Evolutionary conservation across 805 yeast species (phyloP).

Genomic region (Wickerhamiella vanderwaltii): DNA sequence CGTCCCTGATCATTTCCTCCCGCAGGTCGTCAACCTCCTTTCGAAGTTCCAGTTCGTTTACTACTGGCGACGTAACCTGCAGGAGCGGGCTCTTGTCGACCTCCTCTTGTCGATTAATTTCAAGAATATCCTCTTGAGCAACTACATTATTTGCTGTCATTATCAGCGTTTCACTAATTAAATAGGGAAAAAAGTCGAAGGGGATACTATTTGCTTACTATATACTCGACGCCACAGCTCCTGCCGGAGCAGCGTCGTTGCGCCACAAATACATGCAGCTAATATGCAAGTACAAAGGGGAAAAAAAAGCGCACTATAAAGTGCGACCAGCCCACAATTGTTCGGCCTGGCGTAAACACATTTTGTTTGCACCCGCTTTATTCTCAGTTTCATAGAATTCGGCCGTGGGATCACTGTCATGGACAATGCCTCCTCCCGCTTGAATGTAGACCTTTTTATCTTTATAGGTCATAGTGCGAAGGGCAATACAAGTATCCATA

Average conservation of each 20-base stretch:
- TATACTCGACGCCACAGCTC: no score
- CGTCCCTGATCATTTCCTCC: no score
- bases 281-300: no score
- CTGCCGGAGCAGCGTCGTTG: no score
- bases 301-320: no score
- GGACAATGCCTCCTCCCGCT: constrained; percentile 98
- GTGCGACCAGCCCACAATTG: constrained; percentile 30
- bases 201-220: no score
- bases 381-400: constrained; percentile 95
- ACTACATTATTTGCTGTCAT: no score
- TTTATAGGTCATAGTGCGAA: constrained; percentile 92
- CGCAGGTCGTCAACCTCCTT: constrained; percentile 9
- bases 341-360: constrained; percentile 89
- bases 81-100: neutral
- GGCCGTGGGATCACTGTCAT: constrained; percentile 87
- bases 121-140: neutral
- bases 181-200: no score
- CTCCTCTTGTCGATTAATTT: constrained; percentile 3
- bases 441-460: constrained; percentile 85
- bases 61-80: neutral
- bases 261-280: no score
- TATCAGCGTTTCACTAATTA: no score
- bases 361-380: constrained; percentile 88
- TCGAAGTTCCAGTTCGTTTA: constrained; percentile 1
- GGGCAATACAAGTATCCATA: constrained; percentile 96